Evolutionary conservation across 768 basidiomycete species (phyloP).

Genomic region (Sporobolomyces phaffii): DNA sequence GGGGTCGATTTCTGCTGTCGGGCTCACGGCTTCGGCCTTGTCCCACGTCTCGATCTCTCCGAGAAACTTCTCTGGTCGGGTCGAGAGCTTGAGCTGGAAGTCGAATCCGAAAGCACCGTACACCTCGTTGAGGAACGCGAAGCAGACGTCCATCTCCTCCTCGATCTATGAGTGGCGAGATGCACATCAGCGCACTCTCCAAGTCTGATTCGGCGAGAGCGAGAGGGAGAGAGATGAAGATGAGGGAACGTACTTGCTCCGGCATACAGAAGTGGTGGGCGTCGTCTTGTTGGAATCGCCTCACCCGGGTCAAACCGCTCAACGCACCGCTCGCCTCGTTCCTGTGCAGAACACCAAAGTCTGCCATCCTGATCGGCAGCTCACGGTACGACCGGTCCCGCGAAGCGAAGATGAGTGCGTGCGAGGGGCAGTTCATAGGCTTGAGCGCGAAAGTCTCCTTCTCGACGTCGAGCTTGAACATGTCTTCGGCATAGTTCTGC

Average conservation of each 20-base stretch:
- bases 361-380: constrained; percentile 93
- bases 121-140: constrained; percentile 90
- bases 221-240: not conserved
- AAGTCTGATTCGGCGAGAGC: too few relatives aligned
- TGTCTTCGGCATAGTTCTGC: constrained; percentile 96
- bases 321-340: constrained; percentile 94
- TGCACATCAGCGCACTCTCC: not conserved
- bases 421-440: constrained; percentile 98
- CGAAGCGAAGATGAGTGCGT: constrained; percentile 91
- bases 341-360: constrained; percentile 93
- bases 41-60: constrained; percentile 88
- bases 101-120: constrained; percentile 93
- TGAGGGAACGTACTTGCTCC: constrained; percentile 57
- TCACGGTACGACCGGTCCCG: constrained; percentile 91
- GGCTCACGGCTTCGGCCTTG: constrained; percentile 69
- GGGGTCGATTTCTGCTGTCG: too few relatives aligned
- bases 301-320: constrained; percentile 83
- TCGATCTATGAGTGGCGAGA: constrained; percentile 69
- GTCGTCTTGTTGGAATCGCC: constrained; percentile 95
- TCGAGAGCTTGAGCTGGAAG: constrained; percentile 88
- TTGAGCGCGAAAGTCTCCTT: constrained; percentile 85
- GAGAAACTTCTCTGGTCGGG: constrained; percentile 88
- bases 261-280: constrained; percentile 98
- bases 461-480: constrained; percentile 90
- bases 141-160: constrained; percentile 74